A percentile compares a stretch with the other conserved stretches of the same genome.
phyloP scores from a whole-genome alignment of 441 rosid species.

The Croton laevigatus region DNA sequence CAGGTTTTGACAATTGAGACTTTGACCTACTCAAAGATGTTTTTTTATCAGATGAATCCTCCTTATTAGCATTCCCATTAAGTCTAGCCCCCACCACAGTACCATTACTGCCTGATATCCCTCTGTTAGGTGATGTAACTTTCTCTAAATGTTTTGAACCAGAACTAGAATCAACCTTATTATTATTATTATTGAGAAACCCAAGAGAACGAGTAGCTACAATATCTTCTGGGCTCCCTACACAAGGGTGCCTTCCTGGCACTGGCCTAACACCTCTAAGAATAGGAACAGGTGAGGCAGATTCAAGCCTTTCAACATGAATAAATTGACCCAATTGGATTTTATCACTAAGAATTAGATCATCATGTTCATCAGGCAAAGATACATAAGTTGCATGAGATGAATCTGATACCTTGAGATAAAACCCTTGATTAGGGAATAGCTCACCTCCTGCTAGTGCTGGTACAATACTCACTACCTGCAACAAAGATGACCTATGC shows the following conservation, averaged over 20 bases:
- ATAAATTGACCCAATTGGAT: conserved; percentile 95
- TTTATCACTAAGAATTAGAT: conserved; percentile 89
- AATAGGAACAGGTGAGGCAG: conserved; percentile 92
- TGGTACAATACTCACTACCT: conserved; percentile 92
- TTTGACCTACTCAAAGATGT: conserved; percentile 50
- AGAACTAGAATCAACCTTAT: conserved; percentile 24
- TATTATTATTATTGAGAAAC: conserved; percentile 51
- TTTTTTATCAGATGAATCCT: conserved; percentile 43
- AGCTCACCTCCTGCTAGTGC: conserved; percentile 93
- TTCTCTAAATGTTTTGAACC: conserved; percentile 50
- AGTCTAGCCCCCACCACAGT: conserved; percentile 37
- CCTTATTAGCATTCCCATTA: conserved; percentile 45
- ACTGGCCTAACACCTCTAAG: conserved; percentile 86
- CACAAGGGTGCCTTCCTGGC: conserved; percentile 94
- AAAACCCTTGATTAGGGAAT: conserved; percentile 86
- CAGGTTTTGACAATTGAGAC: conserved; percentile 44
- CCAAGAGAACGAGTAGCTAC: conserved; percentile 77
- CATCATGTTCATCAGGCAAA: conserved; percentile 89
- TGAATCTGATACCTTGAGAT: conserved; percentile 98
- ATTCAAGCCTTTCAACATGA: conserved; percentile 87
- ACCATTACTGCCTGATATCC: conserved; percentile 24
- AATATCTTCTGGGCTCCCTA: conserved; percentile 93
- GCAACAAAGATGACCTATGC: conserved; percentile 84
- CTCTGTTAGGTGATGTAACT: conserved; percentile 39
- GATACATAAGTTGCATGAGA: conserved; percentile 96